Evolutionary conservation across 106 monocot species (phyloP), one percentile per base, ranked within the genome.

Genomic region (Allium sativum): DNA sequence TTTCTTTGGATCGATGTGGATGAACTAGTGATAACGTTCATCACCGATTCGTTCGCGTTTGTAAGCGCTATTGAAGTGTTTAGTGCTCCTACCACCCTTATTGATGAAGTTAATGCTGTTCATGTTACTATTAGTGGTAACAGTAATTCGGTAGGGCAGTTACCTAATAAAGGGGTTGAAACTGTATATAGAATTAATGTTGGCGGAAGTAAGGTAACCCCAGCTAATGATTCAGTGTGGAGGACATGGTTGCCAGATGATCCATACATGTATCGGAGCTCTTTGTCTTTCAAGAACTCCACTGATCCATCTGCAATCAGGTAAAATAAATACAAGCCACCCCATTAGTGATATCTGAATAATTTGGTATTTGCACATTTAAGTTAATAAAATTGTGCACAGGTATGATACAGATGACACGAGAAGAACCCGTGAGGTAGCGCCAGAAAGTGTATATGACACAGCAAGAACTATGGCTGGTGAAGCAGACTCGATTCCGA

Each of bases 41-140:
- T 46, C 10, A 3, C 56, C 5, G 4, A n/a, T 46, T 20, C 47
- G 8, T 9, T 68, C 8, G 84, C 84, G 64, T 84, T 84, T 72
- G 64, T 84, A 52, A 84, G 53, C 67, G 84, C 84, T 7, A 64
- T 84, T 21, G 84, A 84, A 67, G 42, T 81, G 65, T 77, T 84
- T 80, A 61, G 60, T 18, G 81, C 81, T 1, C 89, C 89, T 1
- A 2, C 67, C 22, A 44, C 67, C 20, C 73, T 87, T 56, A 57
- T 83, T 47, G 18, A 21, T 31, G 10, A 0, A 55, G 4, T 9
- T 7, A 4, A 0, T 3, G 22, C 61, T 18, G 7, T 0, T 6
- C 46, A 51, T 53, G 15, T 41, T 3, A 13, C 22, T 1, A n/a
- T 18, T 4, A n/a, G 12, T 18, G 13, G 12, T 1, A 9, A 10